Evolutionary conservation across 2,329 filamentous ascomycete species (phyloP).

Genomic region (Neurospora crassa): DNA sequence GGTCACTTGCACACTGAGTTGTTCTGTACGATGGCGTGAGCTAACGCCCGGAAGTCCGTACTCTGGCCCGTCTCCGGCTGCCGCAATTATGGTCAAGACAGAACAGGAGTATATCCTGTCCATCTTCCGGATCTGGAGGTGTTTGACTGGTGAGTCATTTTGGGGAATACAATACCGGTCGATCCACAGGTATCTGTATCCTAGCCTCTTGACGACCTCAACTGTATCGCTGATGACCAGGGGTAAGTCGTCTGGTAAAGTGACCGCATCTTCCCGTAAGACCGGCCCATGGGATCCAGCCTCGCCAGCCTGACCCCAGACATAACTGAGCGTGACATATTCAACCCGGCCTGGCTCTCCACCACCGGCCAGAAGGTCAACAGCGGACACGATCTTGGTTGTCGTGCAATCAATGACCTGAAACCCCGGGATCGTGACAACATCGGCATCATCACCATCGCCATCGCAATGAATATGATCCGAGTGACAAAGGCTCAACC

Average conservation of each 20-base stretch:
- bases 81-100: slow-evolving; percentile 1
- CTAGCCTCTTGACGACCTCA: slow-evolving; percentile 5
- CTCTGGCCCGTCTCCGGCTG: slow-evolving; percentile 23
- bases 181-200: slow-evolving; percentile 17
- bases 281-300: not conserved
- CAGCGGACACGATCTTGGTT: fast-evolving
- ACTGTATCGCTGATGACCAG: slow-evolving; percentile 13
- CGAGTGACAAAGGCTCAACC: not conserved
- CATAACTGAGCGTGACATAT: slow-evolving; percentile 1
- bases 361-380: not conserved
- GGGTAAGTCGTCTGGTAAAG: slow-evolving; percentile 3
- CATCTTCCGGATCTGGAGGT: slow-evolving; percentile 6
- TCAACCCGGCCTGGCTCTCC: not conserved
- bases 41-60: slow-evolving; percentile 26
- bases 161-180: slow-evolving; percentile 19
- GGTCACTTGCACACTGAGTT: not conserved
- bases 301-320: not conserved
- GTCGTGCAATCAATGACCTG: not conserved
- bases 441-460: not conserved
- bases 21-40: not conserved
- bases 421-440: not conserved
- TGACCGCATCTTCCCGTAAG: not conserved
- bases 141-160: slow-evolving; percentile 7
- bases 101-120: slow-evolving; percentile 7
- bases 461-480: not conserved